Conservation (phyloP, 495 filamentous ascomycete species). For the Penicillium odoratum region DNA sequence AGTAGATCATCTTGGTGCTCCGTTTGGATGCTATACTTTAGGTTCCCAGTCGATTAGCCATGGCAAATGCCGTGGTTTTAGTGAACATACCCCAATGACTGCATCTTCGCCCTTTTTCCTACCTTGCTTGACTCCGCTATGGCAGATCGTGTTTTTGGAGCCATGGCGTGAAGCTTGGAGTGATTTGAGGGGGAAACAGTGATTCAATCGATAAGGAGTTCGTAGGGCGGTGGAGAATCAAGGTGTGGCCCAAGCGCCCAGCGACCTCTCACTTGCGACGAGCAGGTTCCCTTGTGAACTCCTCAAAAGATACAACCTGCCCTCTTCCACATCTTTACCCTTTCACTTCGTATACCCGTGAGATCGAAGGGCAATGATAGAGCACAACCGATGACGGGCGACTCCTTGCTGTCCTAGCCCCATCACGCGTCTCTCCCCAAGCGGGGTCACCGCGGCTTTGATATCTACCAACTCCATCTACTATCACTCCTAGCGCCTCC, state of each 20-base stretch:
- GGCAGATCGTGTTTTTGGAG: conserved; percentile 14
- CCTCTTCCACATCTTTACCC: conserved; percentile 13
- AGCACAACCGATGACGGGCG: conserved; percentile 24
- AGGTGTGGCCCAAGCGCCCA: conserved; percentile 46
- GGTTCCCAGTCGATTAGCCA: conserved; percentile 33
- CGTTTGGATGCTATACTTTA: conserved; percentile 89
- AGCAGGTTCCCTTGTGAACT: conserved; percentile 22
- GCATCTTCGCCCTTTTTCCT: conserved; percentile 59
- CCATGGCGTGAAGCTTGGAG: conserved; percentile 8
- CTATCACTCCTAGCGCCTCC: conserved; percentile 5
- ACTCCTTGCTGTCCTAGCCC: conserved; percentile 22
- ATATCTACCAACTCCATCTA: conserved; percentile 12
- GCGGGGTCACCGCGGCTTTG: conserved; percentile 27
- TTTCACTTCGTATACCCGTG: conserved; percentile 2
- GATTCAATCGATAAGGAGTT: conserved; percentile 20
- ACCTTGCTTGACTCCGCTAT: conserved; percentile 31
- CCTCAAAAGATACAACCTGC: background rate
- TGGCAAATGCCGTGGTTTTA: background rate
- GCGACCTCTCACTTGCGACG: conserved; percentile 37
- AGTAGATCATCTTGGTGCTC: conserved; percentile 83
- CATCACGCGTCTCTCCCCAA: conserved; percentile 13
- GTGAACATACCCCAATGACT: conserved; percentile 61
- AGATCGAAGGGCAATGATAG: conserved; percentile 16
- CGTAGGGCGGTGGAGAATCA: conserved; percentile 35
- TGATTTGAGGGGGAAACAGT: conserved; percentile 1